Percentiles rank a stretch among this genome's conserved stretches.
phyloP scores from a whole-genome alignment of 192 early-diverging fungal genomes.

The Funneliformis geosporum region DNA sequence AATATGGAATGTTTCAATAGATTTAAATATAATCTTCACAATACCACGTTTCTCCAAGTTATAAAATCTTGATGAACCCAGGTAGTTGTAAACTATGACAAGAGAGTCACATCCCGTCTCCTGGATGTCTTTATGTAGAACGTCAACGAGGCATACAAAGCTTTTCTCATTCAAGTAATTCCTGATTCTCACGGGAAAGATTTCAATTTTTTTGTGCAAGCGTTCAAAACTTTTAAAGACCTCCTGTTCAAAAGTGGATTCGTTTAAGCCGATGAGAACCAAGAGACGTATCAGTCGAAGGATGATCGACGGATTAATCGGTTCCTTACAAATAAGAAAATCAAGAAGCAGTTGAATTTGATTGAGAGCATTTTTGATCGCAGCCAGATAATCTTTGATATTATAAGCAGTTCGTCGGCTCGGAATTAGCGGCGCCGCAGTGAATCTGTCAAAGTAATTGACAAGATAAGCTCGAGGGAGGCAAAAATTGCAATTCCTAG shows the following conservation, averaged over 20 bases:
- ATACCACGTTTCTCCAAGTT: not conserved
- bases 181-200: not conserved
- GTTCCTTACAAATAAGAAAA: too few species aligned
- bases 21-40: slow-evolving; percentile 6
- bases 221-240: not conserved
- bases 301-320: not conserved
- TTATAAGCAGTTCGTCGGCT: too few species aligned
- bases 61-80: slow-evolving; percentile 1
- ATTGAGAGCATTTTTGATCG: too few species aligned
- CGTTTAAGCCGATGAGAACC: not conserved
- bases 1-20: slow-evolving; percentile 1
- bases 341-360: too few species aligned
- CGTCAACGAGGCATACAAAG: not conserved
- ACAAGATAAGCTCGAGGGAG: too few species aligned
- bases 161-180: not conserved
- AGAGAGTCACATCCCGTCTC: slow-evolving; percentile 8
- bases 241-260: not conserved
- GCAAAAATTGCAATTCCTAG: too few species aligned
- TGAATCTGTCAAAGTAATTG: too few species aligned
- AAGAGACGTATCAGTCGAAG: not conserved
- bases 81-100: slow-evolving; percentile 6
- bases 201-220: too few species aligned
- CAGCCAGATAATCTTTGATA: too few species aligned
- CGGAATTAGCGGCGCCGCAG: too few species aligned
- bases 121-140: not conserved